Conservation (phyloP, 768 basidiomycete genomes). For the Russula olivacea region DNA sequence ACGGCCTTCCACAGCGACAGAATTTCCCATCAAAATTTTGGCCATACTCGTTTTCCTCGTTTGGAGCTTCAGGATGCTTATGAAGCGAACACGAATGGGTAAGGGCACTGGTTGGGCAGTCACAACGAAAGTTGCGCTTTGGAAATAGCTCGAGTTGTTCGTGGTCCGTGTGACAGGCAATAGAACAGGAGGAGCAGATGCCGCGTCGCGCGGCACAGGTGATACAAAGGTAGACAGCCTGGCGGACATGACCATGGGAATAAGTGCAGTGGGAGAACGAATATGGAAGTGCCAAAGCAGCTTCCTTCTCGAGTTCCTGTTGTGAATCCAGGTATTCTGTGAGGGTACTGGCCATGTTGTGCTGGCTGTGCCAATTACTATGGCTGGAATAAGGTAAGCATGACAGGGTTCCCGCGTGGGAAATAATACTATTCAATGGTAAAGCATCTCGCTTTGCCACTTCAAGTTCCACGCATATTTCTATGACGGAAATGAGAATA, state of each 20-base stretch:
- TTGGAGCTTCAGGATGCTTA: slow-evolving; percentile 45
- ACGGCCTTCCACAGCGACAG: slow-evolving; percentile 67
- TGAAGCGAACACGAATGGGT: slow-evolving; percentile 62
- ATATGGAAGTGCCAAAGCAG: slow-evolving; percentile 40
- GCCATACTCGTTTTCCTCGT: slow-evolving; percentile 57
- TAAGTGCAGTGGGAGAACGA: slow-evolving; percentile 41
- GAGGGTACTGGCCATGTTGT: slow-evolving; percentile 26
- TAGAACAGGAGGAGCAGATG: slow-evolving; percentile 76
- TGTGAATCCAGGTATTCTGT: slow-evolving; percentile 32
- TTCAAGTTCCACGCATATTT: not conserved
- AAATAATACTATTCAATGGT: not conserved
- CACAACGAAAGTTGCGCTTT: slow-evolving; percentile 76
- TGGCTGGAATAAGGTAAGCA: not conserved
- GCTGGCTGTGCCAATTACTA: not conserved
- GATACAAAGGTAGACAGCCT: slow-evolving; percentile 77
- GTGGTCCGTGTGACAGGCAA: slow-evolving; percentile 82
- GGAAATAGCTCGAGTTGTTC: slow-evolving; percentile 86
- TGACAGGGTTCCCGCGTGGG: not conserved
- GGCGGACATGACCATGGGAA: slow-evolving; percentile 42
- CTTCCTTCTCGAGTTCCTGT: slow-evolving; percentile 34
- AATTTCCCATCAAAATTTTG: slow-evolving; percentile 69
- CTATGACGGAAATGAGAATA: not conserved
- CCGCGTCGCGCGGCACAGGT: slow-evolving; percentile 65
- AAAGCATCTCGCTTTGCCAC: not conserved
- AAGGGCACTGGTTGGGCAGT: slow-evolving; percentile 68